Conservation (phyloP, 1,139 yeast genomes). For the Scheffersomyces parashehatae region DNA sequence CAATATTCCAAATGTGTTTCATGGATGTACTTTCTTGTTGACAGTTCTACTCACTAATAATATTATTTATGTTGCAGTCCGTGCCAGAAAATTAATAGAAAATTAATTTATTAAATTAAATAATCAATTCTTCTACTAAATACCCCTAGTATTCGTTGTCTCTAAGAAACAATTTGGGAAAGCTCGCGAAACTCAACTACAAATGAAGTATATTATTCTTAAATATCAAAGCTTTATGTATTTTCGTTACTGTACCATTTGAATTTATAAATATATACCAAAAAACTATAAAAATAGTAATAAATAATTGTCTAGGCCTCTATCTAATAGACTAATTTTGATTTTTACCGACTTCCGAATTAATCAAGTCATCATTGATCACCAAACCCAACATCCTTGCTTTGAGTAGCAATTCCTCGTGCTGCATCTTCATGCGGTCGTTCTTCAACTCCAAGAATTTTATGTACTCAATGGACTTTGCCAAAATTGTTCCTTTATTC, state of each 20-base stretch:
- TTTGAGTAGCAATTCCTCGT: conserved; percentile 29
- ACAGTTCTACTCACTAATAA: too few relatives aligned
- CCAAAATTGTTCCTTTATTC: conserved; percentile 46
- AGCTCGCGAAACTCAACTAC: too few relatives aligned
- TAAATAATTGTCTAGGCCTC: not conserved
- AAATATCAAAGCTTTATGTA: too few relatives aligned
- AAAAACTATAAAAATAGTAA: not conserved
- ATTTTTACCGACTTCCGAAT: not conserved
- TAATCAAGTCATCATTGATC: conserved; percentile 10
- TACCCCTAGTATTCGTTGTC: too few relatives aligned
- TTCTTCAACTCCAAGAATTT: conserved; percentile 44
- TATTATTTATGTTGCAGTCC: too few relatives aligned
- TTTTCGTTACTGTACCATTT: not conserved
- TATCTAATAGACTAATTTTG: not conserved
- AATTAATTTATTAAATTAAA: too few relatives aligned
- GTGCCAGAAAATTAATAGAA: too few relatives aligned
- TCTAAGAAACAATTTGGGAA: too few relatives aligned
- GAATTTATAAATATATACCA: not conserved
- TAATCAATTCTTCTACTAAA: too few relatives aligned
- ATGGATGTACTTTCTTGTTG: too few relatives aligned
- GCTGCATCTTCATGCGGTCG: conserved; percentile 33
- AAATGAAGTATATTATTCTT: too few relatives aligned
- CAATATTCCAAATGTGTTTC: too few relatives aligned
- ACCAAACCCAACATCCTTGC: conserved; percentile 28
- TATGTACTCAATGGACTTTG: conserved; percentile 47